These are phyloP conservation scores for Lactarius quietus DNA, from an alignment of 768 basidiomycete species.

Conservation along the genomic window DNA sequence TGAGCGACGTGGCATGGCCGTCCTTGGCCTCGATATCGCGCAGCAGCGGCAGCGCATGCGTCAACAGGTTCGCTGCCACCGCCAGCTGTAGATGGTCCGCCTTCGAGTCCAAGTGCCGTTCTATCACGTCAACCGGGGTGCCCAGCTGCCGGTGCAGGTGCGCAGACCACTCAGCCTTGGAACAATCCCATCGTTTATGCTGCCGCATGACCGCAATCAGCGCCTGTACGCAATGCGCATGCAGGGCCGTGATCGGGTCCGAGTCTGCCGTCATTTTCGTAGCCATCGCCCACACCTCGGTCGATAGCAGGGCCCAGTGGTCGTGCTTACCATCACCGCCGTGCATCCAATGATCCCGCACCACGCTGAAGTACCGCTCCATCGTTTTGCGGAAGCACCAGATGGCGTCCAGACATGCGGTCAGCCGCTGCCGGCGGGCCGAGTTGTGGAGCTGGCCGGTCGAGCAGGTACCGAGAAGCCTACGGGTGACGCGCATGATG, in stretches of 20 bases:
- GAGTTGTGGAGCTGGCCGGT: conserved; percentile 6
- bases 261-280: background rate
- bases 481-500: background rate
- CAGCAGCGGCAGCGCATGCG: no score
- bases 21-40: no score
- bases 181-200: no score
- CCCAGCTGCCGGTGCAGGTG: no score
- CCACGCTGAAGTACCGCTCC: conserved; percentile 6
- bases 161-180: no score
- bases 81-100: no score
- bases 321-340: background rate
- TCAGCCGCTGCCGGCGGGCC: conserved; percentile 5
- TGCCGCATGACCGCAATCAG: background rate
- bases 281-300: conserved; percentile 10
- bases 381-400: conserved; percentile 11
- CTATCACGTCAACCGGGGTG: no score
- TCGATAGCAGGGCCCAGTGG: background rate
- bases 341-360: conserved; percentile 1
- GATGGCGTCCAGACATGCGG: conserved; percentile 1
- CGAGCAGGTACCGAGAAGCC: conserved; percentile 5
- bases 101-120: no score
- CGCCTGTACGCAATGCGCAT: conserved; percentile 13
- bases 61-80: no score
- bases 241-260: conserved; percentile 6
- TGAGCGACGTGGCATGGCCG: no score